Evolutionary conservation across 2,329 filamentous ascomycete species (phyloP).

Genomic region (Mariannaea sp.): DNA sequence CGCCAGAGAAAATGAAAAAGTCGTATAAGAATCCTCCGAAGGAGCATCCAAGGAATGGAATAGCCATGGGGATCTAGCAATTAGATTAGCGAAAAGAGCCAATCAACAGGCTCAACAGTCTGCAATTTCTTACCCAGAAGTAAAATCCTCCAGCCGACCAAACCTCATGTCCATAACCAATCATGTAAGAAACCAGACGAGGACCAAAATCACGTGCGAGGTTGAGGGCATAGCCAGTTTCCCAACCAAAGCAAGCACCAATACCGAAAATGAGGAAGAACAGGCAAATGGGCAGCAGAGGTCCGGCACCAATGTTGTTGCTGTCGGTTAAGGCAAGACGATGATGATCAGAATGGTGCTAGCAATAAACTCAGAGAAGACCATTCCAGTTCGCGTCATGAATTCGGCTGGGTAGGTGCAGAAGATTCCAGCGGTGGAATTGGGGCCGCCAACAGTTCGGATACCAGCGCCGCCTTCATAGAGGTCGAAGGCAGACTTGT

Average conservation of each 20-base stretch:
- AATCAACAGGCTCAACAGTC: background rate
- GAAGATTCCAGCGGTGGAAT: constrained; percentile 71
- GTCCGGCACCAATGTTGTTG: constrained; percentile 60
- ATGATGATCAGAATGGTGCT: constrained; percentile 71
- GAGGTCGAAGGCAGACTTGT: constrained; percentile 65
- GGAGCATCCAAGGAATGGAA: constrained; percentile 67
- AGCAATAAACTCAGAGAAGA: constrained; percentile 74
- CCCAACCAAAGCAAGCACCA: constrained; percentile 74
- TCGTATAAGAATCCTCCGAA: constrained; percentile 72
- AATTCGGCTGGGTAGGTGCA: constrained; percentile 73
- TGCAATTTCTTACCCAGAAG: constrained; percentile 66
- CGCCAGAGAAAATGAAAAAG: constrained; percentile 69
- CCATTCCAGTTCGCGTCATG: constrained; percentile 68
- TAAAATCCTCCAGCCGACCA: constrained; percentile 72
- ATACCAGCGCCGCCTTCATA: constrained; percentile 65
- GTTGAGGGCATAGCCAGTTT: constrained; percentile 79
- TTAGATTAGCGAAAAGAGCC: constrained; percentile 6
- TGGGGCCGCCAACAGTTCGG: constrained; percentile 63
- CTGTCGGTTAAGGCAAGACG: constrained; percentile 69
- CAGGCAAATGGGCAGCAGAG: constrained; percentile 61
- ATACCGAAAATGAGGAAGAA: constrained; percentile 78
- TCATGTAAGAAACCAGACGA: constrained; percentile 66
- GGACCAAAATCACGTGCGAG: constrained; percentile 74
- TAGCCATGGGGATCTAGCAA: constrained; percentile 69
- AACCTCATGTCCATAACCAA: constrained; percentile 71